A percentile compares a stretch with the other conserved stretches of the same genome.
phyloP scores from a whole-genome alignment of 257 asterid genomes.

The Ophiorrhiza pumila region DNA sequence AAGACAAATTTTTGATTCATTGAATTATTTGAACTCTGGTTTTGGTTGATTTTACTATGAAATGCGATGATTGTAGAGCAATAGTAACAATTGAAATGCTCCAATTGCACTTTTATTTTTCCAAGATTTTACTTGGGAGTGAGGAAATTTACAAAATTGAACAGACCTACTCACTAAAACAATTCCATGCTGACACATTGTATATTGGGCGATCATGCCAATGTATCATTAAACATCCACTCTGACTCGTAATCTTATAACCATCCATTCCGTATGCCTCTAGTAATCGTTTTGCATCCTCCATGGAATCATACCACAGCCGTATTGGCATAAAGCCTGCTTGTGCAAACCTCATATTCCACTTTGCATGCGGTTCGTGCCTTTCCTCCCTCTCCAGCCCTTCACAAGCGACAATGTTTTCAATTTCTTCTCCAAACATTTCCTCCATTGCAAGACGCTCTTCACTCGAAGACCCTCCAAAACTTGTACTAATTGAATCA shows the following conservation, averaged over 20 bases:
- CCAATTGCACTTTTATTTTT: too few species aligned
- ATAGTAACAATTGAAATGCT: too few species aligned
- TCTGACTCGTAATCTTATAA: slow-evolving; percentile 31
- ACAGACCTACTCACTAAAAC: too few species aligned
- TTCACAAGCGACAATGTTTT: slow-evolving; percentile 47
- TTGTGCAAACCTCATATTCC: slow-evolving; percentile 36
- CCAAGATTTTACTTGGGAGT: too few species aligned
- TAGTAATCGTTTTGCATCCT: slow-evolving; percentile 36
- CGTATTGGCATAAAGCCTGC: slow-evolving; percentile 44
- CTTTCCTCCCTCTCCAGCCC: slow-evolving; percentile 53
- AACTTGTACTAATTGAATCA: slow-evolving; percentile 34
- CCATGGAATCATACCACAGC: slow-evolving; percentile 46
- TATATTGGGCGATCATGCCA: slow-evolving; percentile 66
- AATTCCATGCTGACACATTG: slow-evolving; percentile 52
- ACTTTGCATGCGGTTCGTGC: slow-evolving; percentile 43
- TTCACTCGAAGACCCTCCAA: slow-evolving; percentile 26
- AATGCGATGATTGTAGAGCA: too few species aligned
- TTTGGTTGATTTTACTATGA: too few species aligned
- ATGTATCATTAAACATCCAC: slow-evolving; percentile 47
- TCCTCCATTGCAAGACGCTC: slow-evolving; percentile 38
- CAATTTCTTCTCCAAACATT: slow-evolving; percentile 56
- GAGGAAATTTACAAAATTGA: too few species aligned
- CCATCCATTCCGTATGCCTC: slow-evolving; percentile 33
- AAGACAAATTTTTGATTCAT: too few species aligned
- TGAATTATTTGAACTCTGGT: too few species aligned